Base-by-base conservation (phyloP, 2,329 filamentous ascomycete species). In the Cladosporium halotolerans region DNA sequence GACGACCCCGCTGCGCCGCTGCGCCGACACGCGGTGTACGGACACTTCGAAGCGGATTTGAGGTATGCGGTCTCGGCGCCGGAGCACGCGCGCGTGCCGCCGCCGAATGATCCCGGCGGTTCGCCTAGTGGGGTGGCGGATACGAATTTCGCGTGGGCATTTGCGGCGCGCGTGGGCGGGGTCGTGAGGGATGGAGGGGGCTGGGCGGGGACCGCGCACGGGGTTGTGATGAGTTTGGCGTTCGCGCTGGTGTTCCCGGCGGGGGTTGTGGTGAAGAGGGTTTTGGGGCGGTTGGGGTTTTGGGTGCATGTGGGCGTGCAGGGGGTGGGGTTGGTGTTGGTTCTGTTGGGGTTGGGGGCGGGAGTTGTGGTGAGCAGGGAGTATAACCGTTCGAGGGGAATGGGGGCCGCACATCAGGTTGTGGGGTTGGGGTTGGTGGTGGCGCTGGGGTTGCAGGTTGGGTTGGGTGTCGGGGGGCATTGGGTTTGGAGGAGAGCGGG, bases 391-490 rank as follows among this genome's bases (percentile, higher is more conserved):
- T 54, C 54, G 38, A 56, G 55, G 33, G 11, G 55, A 36, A 58
- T 60, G 49, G 48, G 42, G 32, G 57, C 62, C 16, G 55, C 55
- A 5, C 82, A 85, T 60, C 81, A 84, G 62, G 72, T 84, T 47
- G 68, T 85, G 53, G 82, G 82, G 6, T 71, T 81, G 51, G 63
- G 83, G n/a, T 67, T 82, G 36, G 70, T 80, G 45, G 67, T 73
- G 40, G 73, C 78, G 46, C 66, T 83, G 48, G 63, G 84, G 14
- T 69, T 62, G 3, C 80, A 84, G 59, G 76, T 81, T 55, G 66
- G 70, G 1, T 63, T 84, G 11, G 82, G 82, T 23, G 71, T 79
- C 56, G 57, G 81, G 51, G 79, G 83, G 57, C 81, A 84, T 60
- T 69, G 73, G 42, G 70, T 77, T 36, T 81, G 72, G 64, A 77